A percentile compares a stretch with the other conserved stretches of the same genome.
These are phyloP conservation scores for Baudoinia panamericana DNA, from an alignment of 495 filamentous ascomycete genomes.

Conservation along the genomic window DNA sequence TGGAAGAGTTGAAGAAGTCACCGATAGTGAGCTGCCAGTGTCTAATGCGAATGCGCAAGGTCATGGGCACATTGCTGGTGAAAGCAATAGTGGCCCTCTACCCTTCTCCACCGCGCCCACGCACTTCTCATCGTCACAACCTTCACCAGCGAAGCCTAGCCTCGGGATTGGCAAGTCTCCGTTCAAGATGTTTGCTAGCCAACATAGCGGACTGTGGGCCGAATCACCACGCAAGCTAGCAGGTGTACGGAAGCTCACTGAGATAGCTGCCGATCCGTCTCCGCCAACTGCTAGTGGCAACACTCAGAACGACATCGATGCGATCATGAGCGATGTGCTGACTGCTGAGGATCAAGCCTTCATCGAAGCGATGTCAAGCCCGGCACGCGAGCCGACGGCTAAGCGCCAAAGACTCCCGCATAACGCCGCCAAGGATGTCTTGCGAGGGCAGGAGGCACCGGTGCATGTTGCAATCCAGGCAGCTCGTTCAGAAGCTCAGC, in stretches of 20 bases:
- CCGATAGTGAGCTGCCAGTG: conserved; percentile 14
- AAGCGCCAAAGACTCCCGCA: conserved; percentile 12
- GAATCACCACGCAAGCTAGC: conserved; percentile 16
- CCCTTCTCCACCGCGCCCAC: conserved; percentile 20
- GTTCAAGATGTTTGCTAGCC: conserved; percentile 11
- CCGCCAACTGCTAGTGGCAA: conserved; percentile 15
- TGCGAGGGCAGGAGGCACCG: neutral
- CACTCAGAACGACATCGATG: conserved; percentile 19
- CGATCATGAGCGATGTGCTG: conserved; percentile 20
- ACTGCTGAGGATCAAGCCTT: conserved; percentile 22
- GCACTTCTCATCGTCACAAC: conserved; percentile 13
- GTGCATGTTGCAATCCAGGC: neutral
- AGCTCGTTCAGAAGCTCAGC: no score
- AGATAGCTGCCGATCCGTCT: conserved; percentile 27
- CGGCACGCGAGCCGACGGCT: conserved; percentile 1
- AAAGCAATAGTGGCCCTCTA: conserved; percentile 8
- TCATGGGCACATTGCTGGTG: no score
- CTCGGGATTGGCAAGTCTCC: conserved; percentile 5
- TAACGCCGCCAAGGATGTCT: neutral
- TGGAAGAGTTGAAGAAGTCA: no score
- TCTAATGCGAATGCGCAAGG: neutral
- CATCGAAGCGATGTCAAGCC: conserved; percentile 12
- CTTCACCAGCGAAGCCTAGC: conserved; percentile 8
- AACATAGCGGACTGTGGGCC: conserved; percentile 7
- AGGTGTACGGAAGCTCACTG: conserved; percentile 19